phyloP scores from a whole-genome alignment of 805 yeast genomes.

The Monosporozyma yasuniensis region DNA sequence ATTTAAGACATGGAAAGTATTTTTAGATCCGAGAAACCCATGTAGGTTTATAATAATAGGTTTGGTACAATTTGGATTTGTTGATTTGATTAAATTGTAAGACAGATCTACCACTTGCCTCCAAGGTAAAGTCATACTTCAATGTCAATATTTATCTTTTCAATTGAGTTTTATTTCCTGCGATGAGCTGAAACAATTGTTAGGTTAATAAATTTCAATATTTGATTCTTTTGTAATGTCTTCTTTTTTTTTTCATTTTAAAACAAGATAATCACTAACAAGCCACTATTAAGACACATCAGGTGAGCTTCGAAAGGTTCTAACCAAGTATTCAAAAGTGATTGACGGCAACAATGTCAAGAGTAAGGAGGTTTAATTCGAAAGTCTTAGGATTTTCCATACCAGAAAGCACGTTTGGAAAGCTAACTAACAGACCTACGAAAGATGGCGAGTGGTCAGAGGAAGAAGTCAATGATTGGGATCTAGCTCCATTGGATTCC shows the following conservation, averaged over 20 bases:
- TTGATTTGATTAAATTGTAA: conserved; percentile 12
- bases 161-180: background rate
- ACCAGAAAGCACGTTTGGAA: background rate
- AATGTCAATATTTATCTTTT: background rate
- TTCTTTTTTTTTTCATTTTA: no score
- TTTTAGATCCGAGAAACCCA: conserved; percentile 46
- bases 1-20: conserved; percentile 36
- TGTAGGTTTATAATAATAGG: conserved; percentile 41
- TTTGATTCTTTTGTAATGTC: no score
- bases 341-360: conserved; percentile 13
- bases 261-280: no score
- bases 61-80: background rate
- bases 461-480: conserved; percentile 10
- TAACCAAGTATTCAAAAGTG: no score
- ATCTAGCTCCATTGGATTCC: conserved; percentile 20
- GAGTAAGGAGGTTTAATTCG: conserved; percentile 17
- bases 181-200: background rate
- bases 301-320: no score
- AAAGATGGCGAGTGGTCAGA: background rate
- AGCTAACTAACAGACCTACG: background rate
- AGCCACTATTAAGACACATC: no score
- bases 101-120: conserved; percentile 19
- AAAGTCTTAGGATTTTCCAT: conserved; percentile 7
- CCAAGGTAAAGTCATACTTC: conserved; percentile 8
- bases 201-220: background rate